Base-by-base conservation (phyloP, 2,329 filamentous ascomycete genomes). In the Aspergillus costaricaensis region DNA sequence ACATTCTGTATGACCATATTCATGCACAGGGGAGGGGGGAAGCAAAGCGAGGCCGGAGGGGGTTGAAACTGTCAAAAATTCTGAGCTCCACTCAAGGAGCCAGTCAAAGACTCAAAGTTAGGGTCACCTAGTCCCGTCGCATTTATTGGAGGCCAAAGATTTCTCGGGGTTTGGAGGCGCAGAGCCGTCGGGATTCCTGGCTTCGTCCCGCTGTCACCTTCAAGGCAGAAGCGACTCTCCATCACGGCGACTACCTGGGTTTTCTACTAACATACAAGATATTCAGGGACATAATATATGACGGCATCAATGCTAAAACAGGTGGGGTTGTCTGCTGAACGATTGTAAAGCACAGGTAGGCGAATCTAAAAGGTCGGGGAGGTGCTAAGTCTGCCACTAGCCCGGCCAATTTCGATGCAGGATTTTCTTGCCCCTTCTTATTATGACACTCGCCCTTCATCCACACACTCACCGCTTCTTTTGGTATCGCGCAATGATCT, bases 381-480 rank as follows among this genome's bases (percentile, higher is more conserved):
- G 38, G 15, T 19, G 41, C 52, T 55, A 55, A 55, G 23, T 49
- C 23, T 30, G 23, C 47, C 47, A 30, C 25, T 27, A 27, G 47
- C 25, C 47, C 47, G 25, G 9, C 27, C 47, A 19, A 21, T 57
- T 55, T 59, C 52, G 23, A 39, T 55, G 23, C 44, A 48, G 19
- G 38, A 56, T 54, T 53, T 47, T 61, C 30, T 51, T 41, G 52
- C 23, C 41, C 25, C 25, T 47, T 55, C 47, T 53, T 10, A 21
- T 43, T 51, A 47, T 60, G 36, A 44, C 39, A 41, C 30, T 55
- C 41, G 47, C 12, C 38, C 17, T 59, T 36, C 59, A 59, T 36
- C 38, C 52, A 51, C 57, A 17, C 53, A 51, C 52, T 66, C 66
- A 68, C 66, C 66, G 65, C 66, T 65, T 43, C 62, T 68, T 65